Conservation (phyloP, 257 asterid species). For the Misopates orontium region DNA sequence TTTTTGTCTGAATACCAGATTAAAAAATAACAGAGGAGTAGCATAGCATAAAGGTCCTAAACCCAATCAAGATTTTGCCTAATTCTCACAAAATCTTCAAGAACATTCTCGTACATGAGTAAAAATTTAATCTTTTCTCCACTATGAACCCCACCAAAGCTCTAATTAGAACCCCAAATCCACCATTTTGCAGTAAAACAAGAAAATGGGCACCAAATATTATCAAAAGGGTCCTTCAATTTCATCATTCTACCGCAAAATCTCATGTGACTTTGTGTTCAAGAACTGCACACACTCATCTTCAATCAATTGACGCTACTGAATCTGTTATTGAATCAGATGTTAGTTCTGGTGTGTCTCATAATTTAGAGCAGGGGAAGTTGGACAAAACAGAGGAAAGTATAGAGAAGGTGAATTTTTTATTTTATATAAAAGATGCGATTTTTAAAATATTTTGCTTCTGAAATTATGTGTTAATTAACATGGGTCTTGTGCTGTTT, state of each 20-base stretch:
- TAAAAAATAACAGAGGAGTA: too few relatives aligned
- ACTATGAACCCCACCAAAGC: conserved; percentile 46
- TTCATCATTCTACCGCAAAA: conserved; percentile 20
- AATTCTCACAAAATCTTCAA: neutral
- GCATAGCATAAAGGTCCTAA: too few relatives aligned
- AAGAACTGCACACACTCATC: conserved; percentile 1
- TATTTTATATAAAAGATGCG: neutral
- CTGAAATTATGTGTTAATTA: neutral
- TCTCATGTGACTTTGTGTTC: conserved; percentile 1
- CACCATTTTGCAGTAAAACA: conserved; percentile 25
- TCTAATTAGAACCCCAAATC: conserved; percentile 37
- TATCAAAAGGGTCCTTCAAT: conserved; percentile 35
- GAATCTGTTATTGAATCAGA: conserved; percentile 38
- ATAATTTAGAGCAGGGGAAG: conserved; percentile 18
- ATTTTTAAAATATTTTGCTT: neutral
- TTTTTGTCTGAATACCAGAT: too few relatives aligned
- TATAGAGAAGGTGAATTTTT: conserved; percentile 60
- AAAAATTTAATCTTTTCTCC: conserved; percentile 1
- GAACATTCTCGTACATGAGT: conserved; percentile 3
- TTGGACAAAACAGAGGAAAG: conserved; percentile 44
- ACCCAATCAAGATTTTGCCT: neutral
- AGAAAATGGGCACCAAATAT: conserved; percentile 34
- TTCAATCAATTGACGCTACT: conserved; percentile 22
- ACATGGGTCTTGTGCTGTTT: neutral
- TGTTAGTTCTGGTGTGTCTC: conserved; percentile 37